Evolutionary conservation across 768 basidiomycete genomes (phyloP), one percentile per base, ranked within the genome.

Genomic region (Boletellus emodensis): DNA sequence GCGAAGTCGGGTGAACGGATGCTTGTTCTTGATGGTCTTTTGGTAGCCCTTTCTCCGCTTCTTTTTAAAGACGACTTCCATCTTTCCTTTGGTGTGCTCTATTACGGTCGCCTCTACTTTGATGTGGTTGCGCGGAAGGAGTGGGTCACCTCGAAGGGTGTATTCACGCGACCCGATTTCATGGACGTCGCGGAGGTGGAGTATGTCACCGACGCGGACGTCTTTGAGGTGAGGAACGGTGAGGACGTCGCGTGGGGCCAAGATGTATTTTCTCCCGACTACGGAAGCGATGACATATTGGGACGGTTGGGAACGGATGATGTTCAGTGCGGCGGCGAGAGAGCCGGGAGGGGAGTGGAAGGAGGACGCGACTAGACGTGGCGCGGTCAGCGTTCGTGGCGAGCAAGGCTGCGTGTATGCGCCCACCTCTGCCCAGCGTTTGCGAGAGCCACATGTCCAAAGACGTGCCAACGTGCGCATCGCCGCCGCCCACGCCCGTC

Each of bases 1-100:
- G 45, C 94, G 80, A 51, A 99, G 78, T 64, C 94, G 82, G n/a
- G 95, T 98, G 74, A 90, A 98, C 2, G 87, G 88, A 65, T 94
- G 92, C 70, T 97, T 98, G 69, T 92, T 87, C 66, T 83, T 80
- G 56, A 97, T 90, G 8, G 90, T 93, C 72, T 91, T 90, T 72
- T 89, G 83, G 73, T 98, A 98, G 10, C 95, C 94, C 76, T 98
- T 97, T 84, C 96, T 85, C 72, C 94, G 75, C 77, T 98, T 99
- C 76, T 94, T 95, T 78, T 97, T 96, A 72, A 94, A 82, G 48
- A 90, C 88, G 60, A 76, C 79, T 71, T 95, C 89, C 89, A 98
- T 87, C 46, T 80, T 79, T 8, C 92, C 90, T 69, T 94, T 97
- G 38, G 96, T 98, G 66, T 99, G 95, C 71, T 99, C 96, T 40